These are phyloP conservation scores for Geotrichum cucujoidarum DNA, from an alignment of 1,139 yeast species.

Conservation along the genomic window DNA sequence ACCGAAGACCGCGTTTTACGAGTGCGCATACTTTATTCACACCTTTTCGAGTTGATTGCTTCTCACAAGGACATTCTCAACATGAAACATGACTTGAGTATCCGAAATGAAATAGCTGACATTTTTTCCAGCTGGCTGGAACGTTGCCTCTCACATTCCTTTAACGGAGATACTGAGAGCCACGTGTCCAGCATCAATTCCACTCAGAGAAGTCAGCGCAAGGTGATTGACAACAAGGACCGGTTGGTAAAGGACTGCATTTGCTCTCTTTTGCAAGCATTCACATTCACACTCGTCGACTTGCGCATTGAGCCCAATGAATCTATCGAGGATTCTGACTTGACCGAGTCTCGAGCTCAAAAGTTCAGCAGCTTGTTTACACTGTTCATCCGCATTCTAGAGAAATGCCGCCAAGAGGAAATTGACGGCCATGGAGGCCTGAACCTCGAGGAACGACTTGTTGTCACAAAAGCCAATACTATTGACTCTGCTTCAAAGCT, in stretches of 20 bases:
- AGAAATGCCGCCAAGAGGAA: slow-evolving; percentile 45
- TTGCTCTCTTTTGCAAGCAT: slow-evolving; percentile 29
- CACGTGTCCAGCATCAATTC: neutral
- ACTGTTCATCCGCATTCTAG: slow-evolving; percentile 66
- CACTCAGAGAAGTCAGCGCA: slow-evolving; percentile 2
- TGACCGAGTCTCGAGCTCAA: slow-evolving; percentile 55
- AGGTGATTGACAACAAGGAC: slow-evolving; percentile 17
- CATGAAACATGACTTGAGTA: slow-evolving; percentile 50
- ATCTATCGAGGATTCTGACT: slow-evolving; percentile 45
- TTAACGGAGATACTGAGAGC: slow-evolving; percentile 11
- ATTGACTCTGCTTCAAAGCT: slow-evolving; percentile 64
- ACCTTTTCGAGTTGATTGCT: slow-evolving; percentile 50
- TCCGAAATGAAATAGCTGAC: slow-evolving; percentile 61
- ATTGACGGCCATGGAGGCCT: slow-evolving; percentile 16
- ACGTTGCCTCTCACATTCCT: slow-evolving; percentile 13
- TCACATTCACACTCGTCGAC: slow-evolving; percentile 27
- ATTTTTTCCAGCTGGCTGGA: slow-evolving; percentile 64
- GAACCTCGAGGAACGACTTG: slow-evolving; percentile 43
- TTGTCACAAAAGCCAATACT: slow-evolving; percentile 58
- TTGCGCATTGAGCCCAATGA: slow-evolving; percentile 36
- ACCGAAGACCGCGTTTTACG: slow-evolving; percentile 43
- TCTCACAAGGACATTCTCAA: slow-evolving; percentile 35
- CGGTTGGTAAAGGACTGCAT: slow-evolving; percentile 26
- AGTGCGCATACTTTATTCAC: slow-evolving; percentile 55
- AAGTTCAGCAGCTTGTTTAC: slow-evolving; percentile 71